These are phyloP conservation scores for Backusella parvicylindrica DNA, from an alignment of 192 early-diverging fungal genomes.

Conservation along the genomic window DNA sequence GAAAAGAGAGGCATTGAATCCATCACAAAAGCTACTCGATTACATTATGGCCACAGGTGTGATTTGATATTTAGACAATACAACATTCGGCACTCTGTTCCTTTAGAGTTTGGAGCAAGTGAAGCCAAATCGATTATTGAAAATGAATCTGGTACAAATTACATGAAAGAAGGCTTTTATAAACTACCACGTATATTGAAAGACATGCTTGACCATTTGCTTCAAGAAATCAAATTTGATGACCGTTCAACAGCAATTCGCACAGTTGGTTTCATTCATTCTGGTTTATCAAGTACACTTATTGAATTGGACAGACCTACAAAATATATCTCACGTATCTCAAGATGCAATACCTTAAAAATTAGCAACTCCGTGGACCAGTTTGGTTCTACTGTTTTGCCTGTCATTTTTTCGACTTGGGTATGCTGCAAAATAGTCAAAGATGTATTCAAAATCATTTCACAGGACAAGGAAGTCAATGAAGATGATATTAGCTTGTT, in stretches of 20 bases:
- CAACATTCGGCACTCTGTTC: neutral
- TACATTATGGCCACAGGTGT: neutral
- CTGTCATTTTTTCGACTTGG: neutral
- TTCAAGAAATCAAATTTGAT: neutral
- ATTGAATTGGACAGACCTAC: neutral
- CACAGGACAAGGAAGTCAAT: neutral
- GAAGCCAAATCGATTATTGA: neutral
- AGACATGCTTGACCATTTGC: neutral
- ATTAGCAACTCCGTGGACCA: neutral
- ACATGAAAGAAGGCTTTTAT: neutral
- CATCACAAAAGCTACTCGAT: neutral
- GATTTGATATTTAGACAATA: neutral
- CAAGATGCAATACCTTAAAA: neutral
- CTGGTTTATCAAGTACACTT: neutral
- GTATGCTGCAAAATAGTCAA: neutral
- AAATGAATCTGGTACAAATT: neutral
- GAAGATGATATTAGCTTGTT: neutral
- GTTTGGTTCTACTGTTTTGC: neutral
- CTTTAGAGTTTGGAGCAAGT: neutral
- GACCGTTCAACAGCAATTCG: neutral
- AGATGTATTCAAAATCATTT: neutral
- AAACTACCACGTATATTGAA: neutral
- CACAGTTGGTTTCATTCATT: neutral
- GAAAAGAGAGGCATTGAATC: neutral
- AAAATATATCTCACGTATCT: neutral